Evolutionary conservation across 2,329 filamentous ascomycete genomes (phyloP).

Genomic region (Cryphonectria naterciae): DNA sequence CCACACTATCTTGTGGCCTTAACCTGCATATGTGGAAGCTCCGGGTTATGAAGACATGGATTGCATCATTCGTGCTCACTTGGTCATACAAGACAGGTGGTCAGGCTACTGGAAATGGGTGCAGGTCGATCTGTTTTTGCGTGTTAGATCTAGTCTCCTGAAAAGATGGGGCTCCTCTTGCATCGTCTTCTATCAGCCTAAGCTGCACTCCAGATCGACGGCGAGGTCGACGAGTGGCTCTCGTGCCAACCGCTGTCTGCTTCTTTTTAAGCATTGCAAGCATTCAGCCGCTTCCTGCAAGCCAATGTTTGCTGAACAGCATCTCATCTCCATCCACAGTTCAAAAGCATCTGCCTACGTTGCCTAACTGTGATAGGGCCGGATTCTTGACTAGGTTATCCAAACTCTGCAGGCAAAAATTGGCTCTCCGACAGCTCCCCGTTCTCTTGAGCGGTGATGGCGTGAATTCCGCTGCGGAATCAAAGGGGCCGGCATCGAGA

Average conservation of each 20-base stretch:
- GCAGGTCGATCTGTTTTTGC: neutral
- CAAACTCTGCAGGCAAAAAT: neutral
- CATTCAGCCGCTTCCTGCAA: constrained; percentile 14
- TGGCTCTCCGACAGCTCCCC: neutral
- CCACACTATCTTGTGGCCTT: neutral
- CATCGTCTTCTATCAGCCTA: neutral
- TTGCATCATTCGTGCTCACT: constrained; percentile 25
- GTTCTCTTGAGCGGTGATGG: neutral
- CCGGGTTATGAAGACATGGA: constrained; percentile 1
- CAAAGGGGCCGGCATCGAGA: constrained; percentile 8
- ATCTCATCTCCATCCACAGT: neutral
- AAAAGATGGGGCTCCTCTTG: neutral
- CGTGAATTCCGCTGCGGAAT: neutral
- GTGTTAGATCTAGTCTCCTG: neutral
- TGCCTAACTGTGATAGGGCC: neutral
- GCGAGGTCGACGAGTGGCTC: constrained; percentile 4
- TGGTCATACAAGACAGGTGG: constrained; percentile 23
- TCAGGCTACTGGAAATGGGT: constrained; percentile 18
- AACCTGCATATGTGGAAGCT: neutral
- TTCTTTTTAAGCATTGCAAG: constrained; percentile 9
- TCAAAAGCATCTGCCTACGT: neutral
- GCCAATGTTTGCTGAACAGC: constrained; percentile 4
- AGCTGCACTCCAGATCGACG: neutral
- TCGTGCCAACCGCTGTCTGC: constrained; percentile 1
- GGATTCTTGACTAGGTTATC: neutral